These are phyloP conservation scores for Mesotaenium endlicherianum DNA, from an alignment of 139 green algal species.

Conservation along the genomic window DNA sequence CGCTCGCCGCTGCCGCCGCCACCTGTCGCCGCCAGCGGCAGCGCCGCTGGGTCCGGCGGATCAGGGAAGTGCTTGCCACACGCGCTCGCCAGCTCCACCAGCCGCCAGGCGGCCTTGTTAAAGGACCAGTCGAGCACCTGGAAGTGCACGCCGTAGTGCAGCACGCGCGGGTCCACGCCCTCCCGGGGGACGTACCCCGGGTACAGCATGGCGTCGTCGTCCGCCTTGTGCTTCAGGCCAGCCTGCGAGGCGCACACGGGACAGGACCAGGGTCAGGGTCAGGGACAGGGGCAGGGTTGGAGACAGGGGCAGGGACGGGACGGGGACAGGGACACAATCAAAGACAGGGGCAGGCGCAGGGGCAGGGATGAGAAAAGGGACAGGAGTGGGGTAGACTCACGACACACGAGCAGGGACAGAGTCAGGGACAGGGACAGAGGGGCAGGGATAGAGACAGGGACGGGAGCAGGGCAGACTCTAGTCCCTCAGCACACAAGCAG, in stretches of 20 bases:
- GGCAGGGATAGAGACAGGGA: too few relatives aligned
- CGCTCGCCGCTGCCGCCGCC: neutral
- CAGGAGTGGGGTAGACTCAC: neutral
- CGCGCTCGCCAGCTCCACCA: constrained; percentile 5
- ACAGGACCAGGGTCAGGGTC: too few relatives aligned
- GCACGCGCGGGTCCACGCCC: constrained; percentile 6
- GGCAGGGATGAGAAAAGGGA: neutral
- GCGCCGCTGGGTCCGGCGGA: constrained; percentile 5
- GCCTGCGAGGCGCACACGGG: too few relatives aligned
- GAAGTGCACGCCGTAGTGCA: constrained; percentile 48
- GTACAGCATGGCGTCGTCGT: constrained; percentile 40
- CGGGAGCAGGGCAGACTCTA: too few relatives aligned
- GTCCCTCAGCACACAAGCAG: too few relatives aligned
- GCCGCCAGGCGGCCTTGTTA: constrained; percentile 8
- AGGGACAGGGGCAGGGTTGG: too few relatives aligned
- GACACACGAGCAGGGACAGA: neutral
- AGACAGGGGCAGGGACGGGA: too few relatives aligned
- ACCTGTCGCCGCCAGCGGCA: too few relatives aligned
- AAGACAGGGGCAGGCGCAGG: neutral
- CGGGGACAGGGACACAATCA: neutral
- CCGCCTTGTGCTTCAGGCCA: constrained; percentile 18
- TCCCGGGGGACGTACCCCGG: constrained; percentile 30
- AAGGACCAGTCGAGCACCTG: constrained; percentile 16
- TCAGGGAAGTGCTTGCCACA: constrained; percentile 36
- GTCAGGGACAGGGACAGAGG: neutral